phyloP scores from a whole-genome alignment of 2,329 filamentous ascomycete species.

The Botrytis deweyae region DNA sequence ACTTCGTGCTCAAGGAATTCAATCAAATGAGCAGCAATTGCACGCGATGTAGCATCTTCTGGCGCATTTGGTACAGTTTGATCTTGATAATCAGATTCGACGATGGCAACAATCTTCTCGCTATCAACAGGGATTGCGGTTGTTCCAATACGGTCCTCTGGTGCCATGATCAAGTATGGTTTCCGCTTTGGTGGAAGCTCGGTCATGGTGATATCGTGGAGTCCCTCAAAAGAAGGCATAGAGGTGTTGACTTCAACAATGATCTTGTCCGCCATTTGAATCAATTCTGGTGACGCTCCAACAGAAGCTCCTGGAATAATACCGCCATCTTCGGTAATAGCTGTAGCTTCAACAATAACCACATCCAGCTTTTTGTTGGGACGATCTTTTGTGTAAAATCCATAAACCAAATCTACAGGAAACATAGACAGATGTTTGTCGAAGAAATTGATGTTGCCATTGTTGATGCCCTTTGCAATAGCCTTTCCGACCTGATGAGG shows the following conservation, averaged over 20 bases:
- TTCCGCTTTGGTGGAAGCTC: constrained; percentile 78
- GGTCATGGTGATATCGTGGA: constrained; percentile 91
- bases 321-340: constrained; percentile 84
- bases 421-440: constrained; percentile 96
- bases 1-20: constrained; percentile 88
- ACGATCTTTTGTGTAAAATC: constrained; percentile 81
- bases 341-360: constrained; percentile 79
- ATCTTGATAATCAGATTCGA: constrained; percentile 83
- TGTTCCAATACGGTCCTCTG: constrained; percentile 83
- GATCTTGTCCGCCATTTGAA: constrained; percentile 91
- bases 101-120: constrained; percentile 78
- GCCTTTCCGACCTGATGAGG: constrained; percentile 90
- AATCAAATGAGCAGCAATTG: constrained; percentile 77
- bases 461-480: constrained; percentile 88
- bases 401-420: constrained; percentile 80
- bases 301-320: constrained; percentile 86
- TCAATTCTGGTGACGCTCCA: constrained; percentile 78
- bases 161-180: constrained; percentile 80
- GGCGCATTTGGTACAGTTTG: constrained; percentile 71
- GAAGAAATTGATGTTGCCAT: constrained; percentile 85
- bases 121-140: constrained; percentile 81
- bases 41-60: constrained; percentile 68
- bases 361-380: constrained; percentile 67
- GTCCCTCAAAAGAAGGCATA: constrained; percentile 78
- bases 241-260: constrained; percentile 92